A percentile compares a stretch with the other conserved stretches of the same genome.
phyloP scores from a whole-genome alignment of 768 basidiomycete genomes.

The Leccinum variicolor region DNA sequence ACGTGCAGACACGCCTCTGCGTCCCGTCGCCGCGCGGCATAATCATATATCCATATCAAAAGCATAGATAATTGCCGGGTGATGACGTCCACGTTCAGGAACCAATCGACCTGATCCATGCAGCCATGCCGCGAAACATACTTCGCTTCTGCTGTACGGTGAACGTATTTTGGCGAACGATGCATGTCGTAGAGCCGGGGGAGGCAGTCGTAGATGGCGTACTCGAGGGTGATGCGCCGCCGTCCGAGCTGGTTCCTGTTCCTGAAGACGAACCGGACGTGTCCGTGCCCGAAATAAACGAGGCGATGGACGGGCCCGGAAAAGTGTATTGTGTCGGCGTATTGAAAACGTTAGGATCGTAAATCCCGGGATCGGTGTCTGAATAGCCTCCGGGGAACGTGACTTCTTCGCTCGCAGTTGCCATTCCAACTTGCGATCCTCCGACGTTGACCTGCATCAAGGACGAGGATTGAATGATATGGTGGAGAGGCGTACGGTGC shows the following conservation, averaged over 20 bases:
- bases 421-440: slow-evolving; percentile 51
- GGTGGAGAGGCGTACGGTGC: background rate
- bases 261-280: slow-evolving; percentile 12
- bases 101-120: slow-evolving; percentile 22
- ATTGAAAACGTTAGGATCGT: slow-evolving; percentile 41
- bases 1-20: background rate
- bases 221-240: background rate
- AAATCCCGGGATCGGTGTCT: slow-evolving; percentile 69
- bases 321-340: slow-evolving; percentile 40
- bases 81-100: background rate
- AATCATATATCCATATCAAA: background rate
- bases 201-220: slow-evolving; percentile 3
- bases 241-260: background rate
- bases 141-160: slow-evolving; percentile 15
- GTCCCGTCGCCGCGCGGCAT: background rate
- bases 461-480: background rate
- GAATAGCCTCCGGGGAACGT: slow-evolving; percentile 71
- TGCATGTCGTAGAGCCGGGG: slow-evolving; percentile 9
- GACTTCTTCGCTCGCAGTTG: slow-evolving; percentile 49
- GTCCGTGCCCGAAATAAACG: slow-evolving; percentile 31
- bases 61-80: background rate
- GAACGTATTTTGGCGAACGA: slow-evolving; percentile 21
- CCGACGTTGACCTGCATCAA: slow-evolving; percentile 45
- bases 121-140: slow-evolving; percentile 13
- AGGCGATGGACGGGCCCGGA: slow-evolving; percentile 51